These are phyloP conservation scores for Hypoxylon sp. DNA, from an alignment of 2,329 filamentous ascomycete genomes.

Conservation along the genomic window DNA sequence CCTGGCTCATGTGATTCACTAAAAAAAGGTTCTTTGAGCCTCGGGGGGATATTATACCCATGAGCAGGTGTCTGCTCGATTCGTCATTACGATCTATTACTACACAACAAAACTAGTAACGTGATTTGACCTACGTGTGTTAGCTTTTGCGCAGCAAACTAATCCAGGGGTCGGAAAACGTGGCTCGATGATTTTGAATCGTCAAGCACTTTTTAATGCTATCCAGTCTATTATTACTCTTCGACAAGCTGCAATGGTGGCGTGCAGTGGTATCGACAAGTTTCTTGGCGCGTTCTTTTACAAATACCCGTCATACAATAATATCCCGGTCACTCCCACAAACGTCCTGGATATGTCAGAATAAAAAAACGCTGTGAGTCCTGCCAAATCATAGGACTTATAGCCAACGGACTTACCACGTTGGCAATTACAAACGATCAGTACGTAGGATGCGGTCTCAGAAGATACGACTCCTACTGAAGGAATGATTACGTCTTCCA, in stretches of 20 bases:
- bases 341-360: constrained; percentile 31
- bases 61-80: neutral
- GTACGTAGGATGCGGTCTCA: constrained; percentile 9
- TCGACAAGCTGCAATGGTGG: constrained; percentile 2
- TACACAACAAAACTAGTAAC: constrained; percentile 3
- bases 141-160: constrained; percentile 1
- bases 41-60: constrained; percentile 5
- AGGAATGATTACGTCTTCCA: constrained; percentile 1
- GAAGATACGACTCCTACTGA: constrained; percentile 1
- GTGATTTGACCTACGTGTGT: constrained; percentile 1
- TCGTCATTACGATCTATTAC: constrained; percentile 1
- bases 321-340: no score
- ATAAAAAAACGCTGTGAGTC: constrained; percentile 16
- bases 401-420: constrained; percentile 16
- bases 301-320: constrained; percentile 3
- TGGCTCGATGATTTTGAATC: constrained; percentile 3
- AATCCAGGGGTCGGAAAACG: neutral
- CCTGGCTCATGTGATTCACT: neutral
- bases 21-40: neutral
- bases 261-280: constrained; percentile 3
- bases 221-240: constrained; percentile 2
- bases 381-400: constrained; percentile 16
- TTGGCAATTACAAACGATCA: constrained; percentile 22
- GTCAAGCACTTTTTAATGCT: constrained; percentile 12
- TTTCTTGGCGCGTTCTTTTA: constrained; percentile 21